A percentile compares a stretch with the other conserved stretches of the same genome.
These are phyloP conservation scores for Pulveroboletus sp. DNA, from an alignment of 1,284 basidiomycete genomes.

Conservation along the genomic window DNA sequence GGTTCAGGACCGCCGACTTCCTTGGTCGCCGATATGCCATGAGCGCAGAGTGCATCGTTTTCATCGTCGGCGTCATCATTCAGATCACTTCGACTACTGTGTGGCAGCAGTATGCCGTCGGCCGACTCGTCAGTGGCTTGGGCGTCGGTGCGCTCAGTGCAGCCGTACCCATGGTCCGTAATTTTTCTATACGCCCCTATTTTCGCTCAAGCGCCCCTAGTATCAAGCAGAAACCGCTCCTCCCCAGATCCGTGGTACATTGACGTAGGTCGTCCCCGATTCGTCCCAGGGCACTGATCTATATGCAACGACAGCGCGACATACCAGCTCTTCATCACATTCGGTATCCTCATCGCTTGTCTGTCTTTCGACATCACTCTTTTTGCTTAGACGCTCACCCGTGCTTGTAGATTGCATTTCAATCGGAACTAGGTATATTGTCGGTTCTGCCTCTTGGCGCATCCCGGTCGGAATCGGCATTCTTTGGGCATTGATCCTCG, in stretches of 20 bases:
- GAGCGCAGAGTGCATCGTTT: constrained; percentile 64
- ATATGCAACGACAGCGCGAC: constrained; percentile 39
- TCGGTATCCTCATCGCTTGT: constrained; percentile 78
- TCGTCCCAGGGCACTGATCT: neutral
- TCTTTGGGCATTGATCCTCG: neutral
- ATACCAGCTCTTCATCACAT: constrained; percentile 76
- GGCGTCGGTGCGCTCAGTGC: constrained; percentile 74
- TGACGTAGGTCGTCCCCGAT: constrained; percentile 43
- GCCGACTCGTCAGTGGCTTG: constrained; percentile 67
- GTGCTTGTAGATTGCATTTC: neutral
- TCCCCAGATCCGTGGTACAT: constrained; percentile 72
- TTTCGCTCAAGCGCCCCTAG: constrained; percentile 25
- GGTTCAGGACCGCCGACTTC: constrained; percentile 57
- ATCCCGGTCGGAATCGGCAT: neutral
- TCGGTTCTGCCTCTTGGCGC: neutral
- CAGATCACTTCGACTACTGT: constrained; percentile 50
- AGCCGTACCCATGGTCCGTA: constrained; percentile 66
- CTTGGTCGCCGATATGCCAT: constrained; percentile 75
- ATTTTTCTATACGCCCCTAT: constrained; percentile 3
- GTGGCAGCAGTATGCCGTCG: constrained; percentile 71
- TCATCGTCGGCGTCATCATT: constrained; percentile 71
- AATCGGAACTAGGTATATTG: neutral
- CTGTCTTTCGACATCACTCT: neutral
- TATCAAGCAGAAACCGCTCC: constrained; percentile 80
- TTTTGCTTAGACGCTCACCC: neutral